These are phyloP conservation scores for Termitomyces titanicus DNA, from an alignment of 768 basidiomycete genomes.

Conservation along the genomic window DNA sequence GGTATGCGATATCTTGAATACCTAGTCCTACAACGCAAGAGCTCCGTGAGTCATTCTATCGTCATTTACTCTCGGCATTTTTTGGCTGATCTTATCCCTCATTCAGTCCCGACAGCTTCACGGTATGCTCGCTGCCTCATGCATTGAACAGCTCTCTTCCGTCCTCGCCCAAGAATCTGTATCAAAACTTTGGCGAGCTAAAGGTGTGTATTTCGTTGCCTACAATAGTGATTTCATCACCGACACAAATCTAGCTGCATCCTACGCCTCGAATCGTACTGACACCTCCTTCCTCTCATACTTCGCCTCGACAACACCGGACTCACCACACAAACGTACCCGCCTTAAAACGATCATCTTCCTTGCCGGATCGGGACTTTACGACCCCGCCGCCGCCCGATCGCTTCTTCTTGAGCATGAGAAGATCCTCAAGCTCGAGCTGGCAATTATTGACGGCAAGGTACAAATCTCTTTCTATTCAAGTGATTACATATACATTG, in stretches of 20 bases:
- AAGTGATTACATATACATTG: too few relatives aligned
- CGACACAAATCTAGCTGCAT: slow-evolving; percentile 32
- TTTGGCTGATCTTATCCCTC: neutral
- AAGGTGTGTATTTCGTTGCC: slow-evolving; percentile 32
- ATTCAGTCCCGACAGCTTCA: slow-evolving; percentile 61
- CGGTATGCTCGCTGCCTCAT: slow-evolving; percentile 55
- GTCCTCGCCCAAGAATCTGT: slow-evolving; percentile 48
- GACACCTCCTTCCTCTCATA: slow-evolving; percentile 62
- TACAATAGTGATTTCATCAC: too few relatives aligned
- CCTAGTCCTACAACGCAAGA: slow-evolving; percentile 68
- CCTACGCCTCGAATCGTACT: slow-evolving; percentile 28
- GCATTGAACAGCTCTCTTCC: slow-evolving; percentile 49
- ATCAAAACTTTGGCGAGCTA: slow-evolving; percentile 67
- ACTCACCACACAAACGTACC: slow-evolving; percentile 66
- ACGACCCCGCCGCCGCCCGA: slow-evolving; percentile 50
- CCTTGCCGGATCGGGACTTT: slow-evolving; percentile 71
- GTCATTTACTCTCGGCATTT: neutral
- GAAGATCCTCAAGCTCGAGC: slow-evolving; percentile 63
- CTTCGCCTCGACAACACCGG: slow-evolving; percentile 79
- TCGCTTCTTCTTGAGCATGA: slow-evolving; percentile 42
- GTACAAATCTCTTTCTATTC: slow-evolving; percentile 29
- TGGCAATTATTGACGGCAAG: slow-evolving; percentile 77
- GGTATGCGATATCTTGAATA: slow-evolving; percentile 78
- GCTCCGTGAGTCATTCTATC: slow-evolving; percentile 34
- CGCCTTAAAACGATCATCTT: slow-evolving; percentile 78